A percentile compares a stretch with the other conserved stretches of the same genome.
Conservation (phyloP, 495 filamentous ascomycete genomes). For the Cercophora sp. region DNA sequence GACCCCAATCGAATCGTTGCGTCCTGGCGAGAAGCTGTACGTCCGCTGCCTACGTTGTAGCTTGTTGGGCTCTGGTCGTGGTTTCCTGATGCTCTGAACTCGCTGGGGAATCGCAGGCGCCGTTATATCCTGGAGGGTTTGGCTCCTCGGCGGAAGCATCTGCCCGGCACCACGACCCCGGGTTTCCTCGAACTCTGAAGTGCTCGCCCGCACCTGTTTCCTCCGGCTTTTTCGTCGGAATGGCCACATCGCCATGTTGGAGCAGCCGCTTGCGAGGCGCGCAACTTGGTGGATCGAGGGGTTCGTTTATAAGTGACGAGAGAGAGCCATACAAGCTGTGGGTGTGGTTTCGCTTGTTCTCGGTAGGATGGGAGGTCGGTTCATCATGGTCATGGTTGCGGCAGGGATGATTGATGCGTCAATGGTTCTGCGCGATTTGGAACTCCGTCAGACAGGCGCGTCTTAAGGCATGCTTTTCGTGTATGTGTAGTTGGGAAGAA, state of each 20-base stretch:
- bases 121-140: conserved; percentile 32
- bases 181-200: conserved; percentile 29
- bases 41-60: conserved; percentile 44
- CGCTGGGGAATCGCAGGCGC: conserved; percentile 12
- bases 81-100: conserved; percentile 25
- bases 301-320: conserved; percentile 6
- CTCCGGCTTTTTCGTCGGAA: conserved; percentile 64
- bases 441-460: neutral
- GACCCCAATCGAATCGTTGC: conserved; percentile 43
- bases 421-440: neutral
- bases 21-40: conserved; percentile 53
- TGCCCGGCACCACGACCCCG: conserved; percentile 25
- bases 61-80: conserved; percentile 42
- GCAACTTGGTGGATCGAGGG: neutral
- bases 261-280: neutral
- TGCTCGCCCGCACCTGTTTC: conserved; percentile 38
- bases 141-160: conserved; percentile 31
- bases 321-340: neutral
- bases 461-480: conserved; percentile 3
- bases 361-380: conserved; percentile 1
- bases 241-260: conserved; percentile 69
- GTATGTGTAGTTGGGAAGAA: neutral
- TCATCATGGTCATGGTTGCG: conserved; percentile 23
- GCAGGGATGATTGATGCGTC: conserved; percentile 3
- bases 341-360: neutral